Percentiles rank a stretch among this genome's conserved stretches.
phyloP scores from a whole-genome alignment of 2,329 filamentous ascomycete genomes.

The Arthrinium phaeospermum region DNA sequence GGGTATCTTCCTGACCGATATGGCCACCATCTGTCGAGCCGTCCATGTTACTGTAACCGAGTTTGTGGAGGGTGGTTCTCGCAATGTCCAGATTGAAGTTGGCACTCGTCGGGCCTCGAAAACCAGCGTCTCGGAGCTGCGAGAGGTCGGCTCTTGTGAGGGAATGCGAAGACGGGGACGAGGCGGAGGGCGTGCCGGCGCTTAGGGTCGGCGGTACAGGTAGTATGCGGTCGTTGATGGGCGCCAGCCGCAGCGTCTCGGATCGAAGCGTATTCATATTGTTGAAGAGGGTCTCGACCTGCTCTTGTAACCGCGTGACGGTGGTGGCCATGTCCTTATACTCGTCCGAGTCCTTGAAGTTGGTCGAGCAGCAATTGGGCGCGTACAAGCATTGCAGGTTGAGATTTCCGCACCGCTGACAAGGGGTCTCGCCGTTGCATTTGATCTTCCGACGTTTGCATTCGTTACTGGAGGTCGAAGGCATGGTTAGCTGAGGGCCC shows the following conservation, averaged over 20 bases:
- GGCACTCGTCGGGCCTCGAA: conserved; percentile 84
- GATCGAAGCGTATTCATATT: conserved; percentile 72
- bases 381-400: conserved; percentile 70
- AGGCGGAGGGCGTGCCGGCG: conserved; percentile 45
- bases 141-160: conserved; percentile 51
- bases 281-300: conserved; percentile 78
- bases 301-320: conserved; percentile 77
- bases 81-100: conserved; percentile 87
- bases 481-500: not conserved
- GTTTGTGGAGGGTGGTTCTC: conserved; percentile 83
- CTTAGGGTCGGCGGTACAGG: conserved; percentile 44
- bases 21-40: conserved; percentile 67
- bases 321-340: conserved; percentile 82
- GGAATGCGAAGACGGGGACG: conserved; percentile 35
- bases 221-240: conserved; percentile 51
- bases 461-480: conserved; percentile 61
- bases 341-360: conserved; percentile 91
- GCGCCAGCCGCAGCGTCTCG: conserved; percentile 52
- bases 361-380: conserved; percentile 72
- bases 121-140: conserved; percentile 65
- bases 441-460: conserved; percentile 79
- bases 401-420: conserved; percentile 71
- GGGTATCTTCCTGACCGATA: conserved; percentile 33
- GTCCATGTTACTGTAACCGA: conserved; percentile 77
- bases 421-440: conserved; percentile 73